A percentile compares a stretch with the other conserved stretches of the same genome.
Evolutionary conservation across 2,329 filamentous ascomycete species (phyloP).

Genomic region (Penicillium polonicum): DNA sequence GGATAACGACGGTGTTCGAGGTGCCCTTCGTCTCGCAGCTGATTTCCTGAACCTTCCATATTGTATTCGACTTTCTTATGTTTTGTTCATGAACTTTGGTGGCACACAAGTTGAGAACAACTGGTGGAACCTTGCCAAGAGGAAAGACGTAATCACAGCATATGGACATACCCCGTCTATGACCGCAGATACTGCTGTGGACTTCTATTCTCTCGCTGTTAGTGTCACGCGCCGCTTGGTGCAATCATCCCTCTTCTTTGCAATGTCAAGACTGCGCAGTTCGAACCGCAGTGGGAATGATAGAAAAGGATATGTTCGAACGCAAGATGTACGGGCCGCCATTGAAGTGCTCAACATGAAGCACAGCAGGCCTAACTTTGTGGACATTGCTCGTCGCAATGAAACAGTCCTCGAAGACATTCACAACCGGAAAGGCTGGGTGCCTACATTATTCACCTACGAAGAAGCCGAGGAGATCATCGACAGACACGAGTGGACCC

Average conservation of each 20-base stretch:
- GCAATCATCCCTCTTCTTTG: constrained; percentile 66
- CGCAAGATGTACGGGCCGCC: constrained; percentile 55
- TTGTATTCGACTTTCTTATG: constrained; percentile 64
- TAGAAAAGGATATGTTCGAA: constrained; percentile 39
- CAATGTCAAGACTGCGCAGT: constrained; percentile 65
- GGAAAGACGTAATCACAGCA: constrained; percentile 28
- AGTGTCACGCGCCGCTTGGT: constrained; percentile 70
- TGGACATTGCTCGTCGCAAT: constrained; percentile 55
- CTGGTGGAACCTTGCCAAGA: constrained; percentile 60
- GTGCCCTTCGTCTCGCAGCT: constrained; percentile 50
- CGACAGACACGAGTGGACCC: constrained; percentile 12
- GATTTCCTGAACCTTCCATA: constrained; percentile 58
- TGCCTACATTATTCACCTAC: constrained; percentile 29
- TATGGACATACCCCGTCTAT: constrained; percentile 61
- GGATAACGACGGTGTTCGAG: constrained; percentile 29
- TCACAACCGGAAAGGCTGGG: constrained; percentile 31
- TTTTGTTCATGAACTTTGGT: constrained; percentile 71
- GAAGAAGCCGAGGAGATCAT: constrained; percentile 31
- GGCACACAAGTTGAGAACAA: constrained; percentile 60
- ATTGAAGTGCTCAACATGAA: constrained; percentile 55
- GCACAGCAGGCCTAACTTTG: constrained; percentile 48
- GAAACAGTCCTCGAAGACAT: constrained; percentile 51
- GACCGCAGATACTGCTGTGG: constrained; percentile 70
- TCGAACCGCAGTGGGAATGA: constrained; percentile 34
- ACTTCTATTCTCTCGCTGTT: constrained; percentile 68